These are phyloP conservation scores for Colletotrichum liaoningense DNA, from an alignment of 2,329 filamentous ascomycete genomes.

Conservation along the genomic window DNA sequence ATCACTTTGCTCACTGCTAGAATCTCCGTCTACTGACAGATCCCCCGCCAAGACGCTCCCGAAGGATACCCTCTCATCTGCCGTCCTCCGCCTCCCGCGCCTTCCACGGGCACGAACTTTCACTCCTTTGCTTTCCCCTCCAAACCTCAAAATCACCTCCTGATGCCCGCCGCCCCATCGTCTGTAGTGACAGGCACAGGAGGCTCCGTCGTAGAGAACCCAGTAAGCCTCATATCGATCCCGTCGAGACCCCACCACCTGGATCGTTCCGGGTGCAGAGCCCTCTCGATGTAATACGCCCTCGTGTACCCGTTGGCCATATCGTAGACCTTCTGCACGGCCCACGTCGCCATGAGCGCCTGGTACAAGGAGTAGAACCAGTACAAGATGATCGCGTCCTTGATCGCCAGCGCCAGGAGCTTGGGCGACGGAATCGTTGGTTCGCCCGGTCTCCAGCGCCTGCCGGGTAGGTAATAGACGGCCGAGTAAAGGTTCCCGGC, in stretches of 20 bases:
- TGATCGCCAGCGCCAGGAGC: neutral
- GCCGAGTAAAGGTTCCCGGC: neutral
- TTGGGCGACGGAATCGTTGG: neutral
- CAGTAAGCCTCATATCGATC: neutral
- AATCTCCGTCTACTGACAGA: neutral
- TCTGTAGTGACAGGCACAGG: neutral
- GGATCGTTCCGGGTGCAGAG: neutral
- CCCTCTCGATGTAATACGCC: constrained; percentile 22
- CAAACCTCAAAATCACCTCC: neutral
- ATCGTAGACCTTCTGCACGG: constrained; percentile 5
- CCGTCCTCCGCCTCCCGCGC: constrained; percentile 10
- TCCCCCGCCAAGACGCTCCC: neutral
- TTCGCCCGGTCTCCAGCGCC: neutral
- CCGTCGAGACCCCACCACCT: neutral
- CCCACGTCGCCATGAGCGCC: neutral
- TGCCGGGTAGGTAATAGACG: neutral
- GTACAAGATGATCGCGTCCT: neutral
- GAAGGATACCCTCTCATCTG: neutral
- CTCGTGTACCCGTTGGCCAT: constrained; percentile 20
- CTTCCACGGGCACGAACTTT: constrained; percentile 1
- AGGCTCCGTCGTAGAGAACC: neutral
- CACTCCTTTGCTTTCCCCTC: too few species aligned
- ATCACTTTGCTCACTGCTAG: neutral
- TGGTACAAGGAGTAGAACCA: neutral
- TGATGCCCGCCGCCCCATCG: neutral